Evolutionary conservation across 495 filamentous ascomycete species (phyloP).

Genomic region (Aspergillus steynii): DNA sequence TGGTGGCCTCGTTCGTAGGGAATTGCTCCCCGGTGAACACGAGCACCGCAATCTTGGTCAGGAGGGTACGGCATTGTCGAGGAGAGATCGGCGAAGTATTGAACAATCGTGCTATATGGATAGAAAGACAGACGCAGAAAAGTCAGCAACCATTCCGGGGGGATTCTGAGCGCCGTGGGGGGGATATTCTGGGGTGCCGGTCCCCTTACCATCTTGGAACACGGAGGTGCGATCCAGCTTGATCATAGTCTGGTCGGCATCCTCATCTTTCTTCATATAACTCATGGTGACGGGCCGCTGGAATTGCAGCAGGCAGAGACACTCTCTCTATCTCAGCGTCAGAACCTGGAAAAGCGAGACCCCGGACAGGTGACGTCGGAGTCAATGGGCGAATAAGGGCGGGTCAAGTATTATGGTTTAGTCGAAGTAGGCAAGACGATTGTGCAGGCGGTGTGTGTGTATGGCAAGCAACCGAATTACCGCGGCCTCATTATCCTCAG

Average conservation of each 20-base stretch:
- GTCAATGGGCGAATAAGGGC: constrained; percentile 30
- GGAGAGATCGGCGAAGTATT: constrained; percentile 95
- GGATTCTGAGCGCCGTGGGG: constrained; percentile 21
- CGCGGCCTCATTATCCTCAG: constrained; percentile 35
- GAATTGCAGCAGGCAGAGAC: constrained; percentile 34
- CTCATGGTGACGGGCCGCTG: constrained; percentile 65
- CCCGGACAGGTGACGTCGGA: constrained; percentile 23
- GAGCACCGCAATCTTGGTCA: constrained; percentile 97
- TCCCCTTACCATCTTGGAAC: constrained; percentile 89
- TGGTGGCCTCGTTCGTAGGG: constrained; percentile 94
- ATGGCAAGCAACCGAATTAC: constrained; percentile 17
- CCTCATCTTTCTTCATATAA: constrained; percentile 98
- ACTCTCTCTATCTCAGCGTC: constrained; percentile 17
- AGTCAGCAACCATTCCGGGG: constrained; percentile 19
- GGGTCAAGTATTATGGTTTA: constrained; percentile 24
- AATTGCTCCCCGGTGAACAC: constrained; percentile 97
- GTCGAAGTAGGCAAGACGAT: constrained; percentile 16
- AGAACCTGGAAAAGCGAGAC: constrained; percentile 1
- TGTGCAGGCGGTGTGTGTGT: constrained; percentile 22
- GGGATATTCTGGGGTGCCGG: constrained; percentile 21
- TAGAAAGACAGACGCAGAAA: constrained; percentile 11
- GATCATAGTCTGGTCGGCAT: constrained; percentile 87
- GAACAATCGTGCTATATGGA: constrained; percentile 82
- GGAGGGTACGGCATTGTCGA: constrained; percentile 88
- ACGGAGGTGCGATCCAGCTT: constrained; percentile 97